These are phyloP conservation scores for Vanrija sp. DNA, from an alignment of 1,284 basidiomycete species.

Conservation along the genomic window DNA sequence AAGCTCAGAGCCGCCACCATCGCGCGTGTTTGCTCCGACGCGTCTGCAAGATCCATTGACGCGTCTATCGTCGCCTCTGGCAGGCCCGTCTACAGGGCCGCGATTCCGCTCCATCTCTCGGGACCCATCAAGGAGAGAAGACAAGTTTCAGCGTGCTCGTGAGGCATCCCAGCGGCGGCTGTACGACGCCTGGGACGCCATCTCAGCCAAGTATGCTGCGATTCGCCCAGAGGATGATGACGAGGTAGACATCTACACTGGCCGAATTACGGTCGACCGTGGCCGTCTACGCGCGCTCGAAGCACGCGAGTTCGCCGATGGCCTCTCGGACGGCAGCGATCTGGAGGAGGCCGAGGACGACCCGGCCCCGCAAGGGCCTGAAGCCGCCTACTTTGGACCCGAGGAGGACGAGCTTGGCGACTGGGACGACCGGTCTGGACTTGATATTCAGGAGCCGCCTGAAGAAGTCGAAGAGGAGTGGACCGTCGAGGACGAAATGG, in stretches of 20 bases:
- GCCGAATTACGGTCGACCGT: slow-evolving; percentile 28
- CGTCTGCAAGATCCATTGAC: too few species aligned
- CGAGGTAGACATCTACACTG: slow-evolving; percentile 42
- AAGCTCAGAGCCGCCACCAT: too few species aligned
- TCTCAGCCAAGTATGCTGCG: slow-evolving; percentile 38
- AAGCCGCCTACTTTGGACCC: slow-evolving; percentile 8
- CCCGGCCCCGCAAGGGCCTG: neutral
- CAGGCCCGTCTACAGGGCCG: too few species aligned
- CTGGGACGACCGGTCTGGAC: slow-evolving; percentile 32
- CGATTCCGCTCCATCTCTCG: too few species aligned
- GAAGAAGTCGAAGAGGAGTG: slow-evolving; percentile 7
- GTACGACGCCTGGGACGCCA: slow-evolving; percentile 29
- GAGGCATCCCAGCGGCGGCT: neutral
- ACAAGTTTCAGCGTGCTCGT: too few species aligned
- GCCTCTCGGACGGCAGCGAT: neutral
- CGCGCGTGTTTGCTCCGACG: too few species aligned
- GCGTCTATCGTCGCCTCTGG: too few species aligned
- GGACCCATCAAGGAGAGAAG: too few species aligned
- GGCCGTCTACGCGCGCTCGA: slow-evolving; percentile 22
- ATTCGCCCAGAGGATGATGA: slow-evolving; percentile 44
- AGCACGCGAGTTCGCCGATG: slow-evolving; percentile 19
- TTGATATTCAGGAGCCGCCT: slow-evolving; percentile 23
- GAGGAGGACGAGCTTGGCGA: slow-evolving; percentile 38
- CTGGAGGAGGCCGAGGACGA: slow-evolving; percentile 14
- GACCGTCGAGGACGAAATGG: slow-evolving; percentile 27